Base-by-base conservation (phyloP, 768 basidiomycete species). In the Amanita subjunquillea region DNA sequence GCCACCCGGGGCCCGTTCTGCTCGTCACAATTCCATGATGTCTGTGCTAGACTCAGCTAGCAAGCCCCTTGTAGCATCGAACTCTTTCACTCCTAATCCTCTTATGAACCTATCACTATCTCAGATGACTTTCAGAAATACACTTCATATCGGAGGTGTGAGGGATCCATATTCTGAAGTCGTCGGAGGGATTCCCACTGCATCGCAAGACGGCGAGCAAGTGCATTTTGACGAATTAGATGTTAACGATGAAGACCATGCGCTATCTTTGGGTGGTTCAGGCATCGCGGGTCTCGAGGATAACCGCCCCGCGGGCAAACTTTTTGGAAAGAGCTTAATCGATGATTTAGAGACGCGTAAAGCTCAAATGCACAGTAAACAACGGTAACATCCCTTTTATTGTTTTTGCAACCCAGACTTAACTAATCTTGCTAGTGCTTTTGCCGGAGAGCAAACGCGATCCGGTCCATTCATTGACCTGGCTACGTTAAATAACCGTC, bases 271-370 rank as follows among this genome's bases (percentile, higher is more conserved):
- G 38, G 17, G n/a, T 40, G 48, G 12, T 12, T 50, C 37, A 20
- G 23, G 23, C 23, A 22, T 69, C 38, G 67, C 63, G 23, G 61
- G 69, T 27, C 58, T 63, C 29, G 74, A 72, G 41, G 61, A 62
- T 37, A 66, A 59, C 50, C 75, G 85, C n/a, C 80, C 82, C 12
- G 72, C 86, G n/a, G 91, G 91, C 22, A 91, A 82, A 69, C 66
- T 94, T 25, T 93, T 80, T 61, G 92, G 92, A 22, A 83, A 82
- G 61, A 94, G 88, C 66, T 73, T 96, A 50, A 93, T 96, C 60
- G 93, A 96, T 63, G 84, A 91, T 63, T 73, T 96, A 8, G 91
- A 95, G 64, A 74, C 71, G 15, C 77, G 92, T 44, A 95, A 96
- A 62, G 77, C 81, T 12, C 77, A 81, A 57, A 87, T 93, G 80